Evolutionary conservation across 2,329 filamentous ascomycete species (phyloP), one percentile per base, ranked within the genome.

Genomic region (Venturiaceae sp.): DNA sequence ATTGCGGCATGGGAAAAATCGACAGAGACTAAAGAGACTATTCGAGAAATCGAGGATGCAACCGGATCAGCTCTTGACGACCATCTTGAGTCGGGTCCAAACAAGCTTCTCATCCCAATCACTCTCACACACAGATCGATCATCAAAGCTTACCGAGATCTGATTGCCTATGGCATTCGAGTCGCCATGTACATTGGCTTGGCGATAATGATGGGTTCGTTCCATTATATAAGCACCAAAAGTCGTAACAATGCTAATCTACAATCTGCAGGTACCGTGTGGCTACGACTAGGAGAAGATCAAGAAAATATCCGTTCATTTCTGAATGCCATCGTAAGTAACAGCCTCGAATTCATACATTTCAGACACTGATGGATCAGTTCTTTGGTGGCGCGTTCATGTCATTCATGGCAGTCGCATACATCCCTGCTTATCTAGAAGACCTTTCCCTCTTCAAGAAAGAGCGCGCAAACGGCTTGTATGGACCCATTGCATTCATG

Each of bases 191-290:
- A 95, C 70, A 77, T 86, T 61, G 83, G 82, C 72, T 77, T 95
- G 16, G 89, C 89, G 1, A 82, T 94, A 64, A 86, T 94, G 82
- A 91, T 92, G 86, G 90, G 90, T n/a, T n/a, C n/a, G n/a, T n/a
- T n/a, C n/a, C n/a, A n/a, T n/a, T n/a, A n/a, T n/a, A n/a, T n/a
- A n/a, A n/a, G n/a, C n/a, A n/a, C n/a, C n/a, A n/a, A n/a, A n/a
- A n/a, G n/a, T n/a, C n/a, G n/a, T n/a, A n/a, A n/a, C n/a, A n/a
- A n/a, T n/a, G n/a, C n/a, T n/a, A n/a, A n/a, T n/a, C n/a, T n/a
- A n/a, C n/a, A n/a, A n/a, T n/a, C n/a, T n/a, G n/a, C n/a, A n/a
- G n/a, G n/a, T 5, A 95, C 90, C 0, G 87, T 95, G 13, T 95
- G 88, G 85, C 74, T 95, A 14, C 83, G 90, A 5, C 77, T 95